Percentiles rank a stretch among this genome's conserved stretches.
Evolutionary conservation across 208 protist species (phyloP).

Genomic region (Wallacemonas sp.): DNA sequence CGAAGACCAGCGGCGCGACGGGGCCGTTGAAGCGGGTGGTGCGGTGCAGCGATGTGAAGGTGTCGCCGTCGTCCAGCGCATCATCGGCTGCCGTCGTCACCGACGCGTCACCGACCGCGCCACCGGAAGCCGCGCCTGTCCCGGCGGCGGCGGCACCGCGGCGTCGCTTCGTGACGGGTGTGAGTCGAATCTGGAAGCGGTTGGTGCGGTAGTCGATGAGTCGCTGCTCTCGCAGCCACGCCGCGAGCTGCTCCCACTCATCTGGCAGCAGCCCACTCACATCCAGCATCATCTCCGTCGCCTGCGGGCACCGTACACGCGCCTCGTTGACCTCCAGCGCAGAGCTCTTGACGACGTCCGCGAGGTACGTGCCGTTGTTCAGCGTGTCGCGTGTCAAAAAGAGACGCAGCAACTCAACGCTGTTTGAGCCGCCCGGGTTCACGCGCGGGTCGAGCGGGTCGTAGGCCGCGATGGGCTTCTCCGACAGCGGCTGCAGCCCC

Average conservation of each 20-base stretch:
- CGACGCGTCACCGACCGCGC: neutral
- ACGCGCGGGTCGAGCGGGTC: conserved; percentile 97
- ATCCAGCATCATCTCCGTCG: conserved; percentile 89
- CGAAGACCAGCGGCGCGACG: conserved; percentile 39
- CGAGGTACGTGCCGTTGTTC: conserved; percentile 94
- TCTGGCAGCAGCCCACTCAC: conserved; percentile 71
- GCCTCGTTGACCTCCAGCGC: conserved; percentile 84
- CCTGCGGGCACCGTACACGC: conserved; percentile 54
- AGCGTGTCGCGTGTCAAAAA: conserved; percentile 97
- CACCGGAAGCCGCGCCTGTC: neutral
- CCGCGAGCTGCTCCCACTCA: conserved; percentile 94
- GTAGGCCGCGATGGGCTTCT: conserved; percentile 88
- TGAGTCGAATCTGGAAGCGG: conserved; percentile 92
- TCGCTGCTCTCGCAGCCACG: conserved; percentile 93
- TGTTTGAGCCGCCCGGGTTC: conserved; percentile 90
- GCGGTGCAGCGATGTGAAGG: neutral
- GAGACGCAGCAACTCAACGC: conserved; percentile 90
- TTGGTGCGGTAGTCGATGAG: conserved; percentile 87
- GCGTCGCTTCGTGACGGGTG: conserved; percentile 27
- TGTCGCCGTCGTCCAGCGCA: neutral
- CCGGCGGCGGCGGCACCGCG: conserved; percentile 16
- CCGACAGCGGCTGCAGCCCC: conserved; percentile 87
- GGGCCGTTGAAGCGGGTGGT: neutral
- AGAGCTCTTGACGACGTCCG: conserved; percentile 89
- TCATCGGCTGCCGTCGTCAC: too few species aligned